phyloP scores from a whole-genome alignment of 352 stramenopile genomes.

The Pythium folliculosum region DNA sequence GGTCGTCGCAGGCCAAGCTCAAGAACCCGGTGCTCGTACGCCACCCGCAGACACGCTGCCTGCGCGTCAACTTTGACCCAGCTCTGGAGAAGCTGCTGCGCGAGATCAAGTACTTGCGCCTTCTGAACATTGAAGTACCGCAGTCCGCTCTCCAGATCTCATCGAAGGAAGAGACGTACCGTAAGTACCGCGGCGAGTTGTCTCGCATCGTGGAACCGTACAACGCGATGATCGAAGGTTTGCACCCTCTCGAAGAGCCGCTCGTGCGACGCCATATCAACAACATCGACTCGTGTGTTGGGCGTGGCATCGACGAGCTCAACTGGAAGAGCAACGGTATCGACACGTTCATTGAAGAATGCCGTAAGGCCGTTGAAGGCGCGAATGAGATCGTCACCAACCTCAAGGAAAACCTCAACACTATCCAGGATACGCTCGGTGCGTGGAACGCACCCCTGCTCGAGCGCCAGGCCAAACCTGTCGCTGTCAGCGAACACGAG shows the following conservation, averaged over 20 bases:
- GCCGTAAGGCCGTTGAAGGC: conserved; percentile 75
- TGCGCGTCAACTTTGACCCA: conserved; percentile 98
- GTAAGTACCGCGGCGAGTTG: conserved; percentile 95
- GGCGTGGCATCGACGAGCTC: conserved; percentile 92
- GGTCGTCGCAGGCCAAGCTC: conserved; percentile 94
- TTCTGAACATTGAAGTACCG: conserved; percentile 95
- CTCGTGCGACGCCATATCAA: conserved; percentile 94
- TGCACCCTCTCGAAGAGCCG: conserved; percentile 97
- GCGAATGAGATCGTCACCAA: conserved; percentile 94
- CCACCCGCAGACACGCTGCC: conserved; percentile 85
- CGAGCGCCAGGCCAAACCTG: conserved; percentile 95
- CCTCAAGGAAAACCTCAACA: conserved; percentile 97
- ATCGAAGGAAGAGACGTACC: conserved; percentile 94
- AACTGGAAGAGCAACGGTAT: conserved; percentile 96
- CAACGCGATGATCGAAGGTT: conserved; percentile 95
- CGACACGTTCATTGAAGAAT: conserved; percentile 94
- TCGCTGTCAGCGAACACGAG: conserved; percentile 96
- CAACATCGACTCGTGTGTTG: conserved; percentile 95
- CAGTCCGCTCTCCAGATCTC: conserved; percentile 95
- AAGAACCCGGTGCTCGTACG: conserved; percentile 93
- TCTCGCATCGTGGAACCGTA: conserved; percentile 98
- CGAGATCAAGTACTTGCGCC: conserved; percentile 98
- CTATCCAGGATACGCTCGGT: conserved; percentile 92
- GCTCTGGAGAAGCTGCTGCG: conserved; percentile 95
- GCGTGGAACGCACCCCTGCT: conserved; percentile 94